Percentiles rank a stretch among this genome's conserved stretches.
Conservation (phyloP, 2,329 filamentous ascomycete genomes). For the Hymenotorrendiella dingleyae region DNA sequence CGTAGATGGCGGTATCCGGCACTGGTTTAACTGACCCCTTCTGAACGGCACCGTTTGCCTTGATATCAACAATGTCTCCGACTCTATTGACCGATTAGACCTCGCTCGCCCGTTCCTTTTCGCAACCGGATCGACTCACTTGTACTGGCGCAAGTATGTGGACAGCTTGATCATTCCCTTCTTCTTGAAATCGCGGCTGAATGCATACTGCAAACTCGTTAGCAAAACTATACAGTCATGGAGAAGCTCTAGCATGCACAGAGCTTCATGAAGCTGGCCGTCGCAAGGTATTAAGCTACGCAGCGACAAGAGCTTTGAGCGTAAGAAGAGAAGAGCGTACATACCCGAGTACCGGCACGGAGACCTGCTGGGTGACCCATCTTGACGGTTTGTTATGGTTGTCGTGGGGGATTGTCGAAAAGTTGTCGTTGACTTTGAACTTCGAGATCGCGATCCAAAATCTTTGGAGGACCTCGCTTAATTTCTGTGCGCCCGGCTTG, state of each 20-base stretch:
- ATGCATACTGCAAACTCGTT: slow-evolving; percentile 62
- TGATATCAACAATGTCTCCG: slow-evolving; percentile 98
- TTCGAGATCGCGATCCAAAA: not conserved
- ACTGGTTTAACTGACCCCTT: slow-evolving; percentile 73
- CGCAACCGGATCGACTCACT: slow-evolving; percentile 46
- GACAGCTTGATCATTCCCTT: slow-evolving; percentile 89
- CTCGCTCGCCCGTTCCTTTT: slow-evolving; percentile 5
- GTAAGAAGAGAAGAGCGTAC: slow-evolving; percentile 31
- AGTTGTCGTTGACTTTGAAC: not conserved
- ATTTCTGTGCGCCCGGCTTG: too few species aligned
- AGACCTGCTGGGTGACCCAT: slow-evolving; percentile 73
- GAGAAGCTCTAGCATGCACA: too few species aligned
- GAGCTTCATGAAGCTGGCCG: too few species aligned
- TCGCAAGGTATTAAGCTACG: too few species aligned
- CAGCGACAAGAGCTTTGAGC: too few species aligned
- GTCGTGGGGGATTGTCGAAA: slow-evolving; percentile 9
- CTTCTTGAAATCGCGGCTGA: slow-evolving; percentile 90
- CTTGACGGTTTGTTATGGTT: slow-evolving; percentile 31
- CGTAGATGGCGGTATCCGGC: slow-evolving; percentile 12
- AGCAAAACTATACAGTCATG: too few species aligned
- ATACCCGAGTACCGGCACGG: slow-evolving; percentile 76
- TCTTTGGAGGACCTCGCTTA: not conserved
- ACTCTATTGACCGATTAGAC: slow-evolving; percentile 58
- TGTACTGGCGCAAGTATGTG: slow-evolving; percentile 93
- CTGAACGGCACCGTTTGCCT: slow-evolving; percentile 96